These are phyloP conservation scores for Apiospora rasikravindrae DNA, from an alignment of 2,329 filamentous ascomycete species.

Conservation along the genomic window DNA sequence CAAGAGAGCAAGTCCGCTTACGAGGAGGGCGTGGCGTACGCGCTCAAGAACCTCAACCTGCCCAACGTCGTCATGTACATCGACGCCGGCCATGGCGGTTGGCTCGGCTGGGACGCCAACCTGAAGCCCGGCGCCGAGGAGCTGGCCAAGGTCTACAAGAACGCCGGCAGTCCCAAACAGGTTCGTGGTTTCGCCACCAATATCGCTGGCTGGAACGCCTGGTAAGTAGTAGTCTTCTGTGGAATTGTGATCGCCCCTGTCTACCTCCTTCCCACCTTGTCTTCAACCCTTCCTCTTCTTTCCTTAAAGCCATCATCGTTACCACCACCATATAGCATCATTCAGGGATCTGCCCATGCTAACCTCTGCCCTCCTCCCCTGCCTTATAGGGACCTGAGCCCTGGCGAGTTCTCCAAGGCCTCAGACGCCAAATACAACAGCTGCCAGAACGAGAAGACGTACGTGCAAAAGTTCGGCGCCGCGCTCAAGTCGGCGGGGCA, in stretches of 20 bases:
- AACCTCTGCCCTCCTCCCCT: slow-evolving; percentile 21
- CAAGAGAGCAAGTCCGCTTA: slow-evolving; percentile 53
- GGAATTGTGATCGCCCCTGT: neutral
- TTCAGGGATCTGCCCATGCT: slow-evolving; percentile 12
- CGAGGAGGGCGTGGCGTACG: slow-evolving; percentile 54
- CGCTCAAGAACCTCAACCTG: slow-evolving; percentile 54
- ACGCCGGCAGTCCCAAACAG: slow-evolving; percentile 51
- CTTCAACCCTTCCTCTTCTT: slow-evolving; percentile 14
- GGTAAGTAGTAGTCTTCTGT: slow-evolving; percentile 38
- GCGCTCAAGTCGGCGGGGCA: slow-evolving; percentile 56
- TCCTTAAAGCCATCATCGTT: neutral
- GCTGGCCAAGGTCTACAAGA: slow-evolving; percentile 57
- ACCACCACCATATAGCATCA: neutral
- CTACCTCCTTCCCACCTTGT: slow-evolving; percentile 45
- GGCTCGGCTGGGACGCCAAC: slow-evolving; percentile 65
- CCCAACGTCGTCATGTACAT: slow-evolving; percentile 65
- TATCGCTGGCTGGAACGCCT: slow-evolving; percentile 61
- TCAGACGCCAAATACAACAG: slow-evolving; percentile 47
- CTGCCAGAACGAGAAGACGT: slow-evolving; percentile 59
- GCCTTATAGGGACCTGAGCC: slow-evolving; percentile 32
- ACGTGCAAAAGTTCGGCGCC: slow-evolving; percentile 66
- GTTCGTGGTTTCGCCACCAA: slow-evolving; percentile 60
- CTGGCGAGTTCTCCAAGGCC: slow-evolving; percentile 39
- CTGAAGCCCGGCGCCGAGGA: slow-evolving; percentile 55
- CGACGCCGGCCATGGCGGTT: slow-evolving; percentile 64